Percentiles rank a stretch among this genome's conserved stretches.
Conservation (phyloP, 2,329 filamentous ascomycete genomes). For the Fusarium compactum region DNA sequence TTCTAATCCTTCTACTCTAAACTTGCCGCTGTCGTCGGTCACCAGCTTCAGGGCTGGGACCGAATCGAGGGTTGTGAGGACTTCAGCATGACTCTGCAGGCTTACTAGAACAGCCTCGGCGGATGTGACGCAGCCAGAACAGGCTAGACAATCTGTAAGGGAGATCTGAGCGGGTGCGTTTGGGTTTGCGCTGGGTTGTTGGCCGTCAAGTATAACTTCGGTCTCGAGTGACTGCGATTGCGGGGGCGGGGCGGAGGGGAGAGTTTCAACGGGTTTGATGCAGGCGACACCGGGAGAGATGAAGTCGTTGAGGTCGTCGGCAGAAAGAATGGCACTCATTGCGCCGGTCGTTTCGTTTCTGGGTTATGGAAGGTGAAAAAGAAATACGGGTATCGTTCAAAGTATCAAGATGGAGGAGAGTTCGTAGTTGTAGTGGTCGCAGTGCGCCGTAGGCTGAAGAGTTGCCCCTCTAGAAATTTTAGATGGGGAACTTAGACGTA, state of each 20-base stretch:
- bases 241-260: slow-evolving; percentile 69
- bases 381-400: background rate
- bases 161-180: slow-evolving; percentile 88
- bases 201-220: slow-evolving; percentile 95
- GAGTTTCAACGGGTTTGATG: slow-evolving; percentile 95
- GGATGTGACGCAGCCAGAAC: slow-evolving; percentile 96
- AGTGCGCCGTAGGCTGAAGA: slow-evolving; percentile 11
- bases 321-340: slow-evolving; percentile 98
- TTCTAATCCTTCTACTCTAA: slow-evolving; percentile 65
- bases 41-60: slow-evolving; percentile 63
- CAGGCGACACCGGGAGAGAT: slow-evolving; percentile 97
- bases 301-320: slow-evolving; percentile 98
- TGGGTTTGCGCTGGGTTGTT: slow-evolving; percentile 67
- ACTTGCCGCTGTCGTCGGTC: slow-evolving; percentile 50
- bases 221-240: slow-evolving; percentile 63
- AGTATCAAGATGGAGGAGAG: slow-evolving; percentile 7
- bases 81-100: slow-evolving; percentile 92
- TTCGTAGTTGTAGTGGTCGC: slow-evolving; percentile 9
- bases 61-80: slow-evolving; percentile 83
- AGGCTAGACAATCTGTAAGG: slow-evolving; percentile 95
- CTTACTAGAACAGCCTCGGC: slow-evolving; percentile 97
- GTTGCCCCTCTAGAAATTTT: slow-evolving; percentile 24
- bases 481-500: slow-evolving; percentile 13
- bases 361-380: background rate
- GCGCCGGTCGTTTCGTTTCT: slow-evolving; percentile 45